A percentile compares a stretch with the other conserved stretches of the same genome.
phyloP scores from a whole-genome alignment of 2,329 filamentous ascomycete genomes.

The Epichloe gansuensis region DNA sequence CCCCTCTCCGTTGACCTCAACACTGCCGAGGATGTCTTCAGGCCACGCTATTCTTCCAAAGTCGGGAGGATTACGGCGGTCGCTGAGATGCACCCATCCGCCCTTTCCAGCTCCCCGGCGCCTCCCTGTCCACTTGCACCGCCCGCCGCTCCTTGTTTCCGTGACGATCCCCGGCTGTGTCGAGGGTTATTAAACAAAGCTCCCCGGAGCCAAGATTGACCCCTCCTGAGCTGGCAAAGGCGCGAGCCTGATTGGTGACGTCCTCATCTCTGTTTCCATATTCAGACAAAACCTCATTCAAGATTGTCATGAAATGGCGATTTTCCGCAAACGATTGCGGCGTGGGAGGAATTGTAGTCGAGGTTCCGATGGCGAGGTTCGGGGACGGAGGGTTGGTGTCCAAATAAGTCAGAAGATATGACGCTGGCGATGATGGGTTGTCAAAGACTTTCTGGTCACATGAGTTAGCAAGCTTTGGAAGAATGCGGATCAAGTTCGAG shows the following conservation, averaged over 20 bases:
- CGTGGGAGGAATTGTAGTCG: slow-evolving; percentile 46
- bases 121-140: slow-evolving; percentile 50
- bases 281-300: slow-evolving; percentile 43
- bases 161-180: slow-evolving; percentile 19
- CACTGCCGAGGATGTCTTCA: slow-evolving; percentile 57
- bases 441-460: slow-evolving; percentile 45
- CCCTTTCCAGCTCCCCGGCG: slow-evolving; percentile 47
- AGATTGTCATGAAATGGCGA: slow-evolving; percentile 43
- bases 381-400: slow-evolving; percentile 42
- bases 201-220: slow-evolving; percentile 40
- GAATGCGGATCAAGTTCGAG: neutral
- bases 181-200: slow-evolving; percentile 34
- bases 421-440: slow-evolving; percentile 29
- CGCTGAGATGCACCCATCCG: slow-evolving; percentile 54
- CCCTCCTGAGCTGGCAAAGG: slow-evolving; percentile 47
- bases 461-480: slow-evolving; percentile 1
- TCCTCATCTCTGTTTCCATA: slow-evolving; percentile 45
- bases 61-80: slow-evolving; percentile 50
- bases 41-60: slow-evolving; percentile 58
- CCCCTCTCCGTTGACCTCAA: slow-evolving; percentile 46
- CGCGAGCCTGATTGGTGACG: slow-evolving; percentile 43
- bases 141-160: slow-evolving; percentile 30
- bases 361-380: slow-evolving; percentile 45
- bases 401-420: slow-evolving; percentile 47
- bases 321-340: slow-evolving; percentile 49